phyloP scores from a whole-genome alignment of 805 yeast species.

The Vanderwaltozyma yarrowii region DNA sequence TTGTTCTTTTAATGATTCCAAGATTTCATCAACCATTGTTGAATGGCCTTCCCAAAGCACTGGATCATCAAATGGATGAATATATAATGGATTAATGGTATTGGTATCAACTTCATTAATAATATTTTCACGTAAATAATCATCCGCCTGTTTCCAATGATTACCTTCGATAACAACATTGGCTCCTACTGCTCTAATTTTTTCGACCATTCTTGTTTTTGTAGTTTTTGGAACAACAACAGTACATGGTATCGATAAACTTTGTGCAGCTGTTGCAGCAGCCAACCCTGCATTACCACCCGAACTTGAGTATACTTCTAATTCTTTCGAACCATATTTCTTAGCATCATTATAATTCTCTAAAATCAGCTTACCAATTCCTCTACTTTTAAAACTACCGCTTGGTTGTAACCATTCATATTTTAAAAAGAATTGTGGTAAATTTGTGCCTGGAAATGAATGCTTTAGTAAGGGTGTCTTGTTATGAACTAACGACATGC shows the following conservation, averaged over 20 bases:
- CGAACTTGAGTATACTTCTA: conserved; percentile 40
- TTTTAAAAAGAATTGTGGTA: conserved; percentile 34
- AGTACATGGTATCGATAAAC: conserved; percentile 33
- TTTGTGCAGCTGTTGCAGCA: conserved; percentile 38
- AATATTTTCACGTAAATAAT: conserved; percentile 28
- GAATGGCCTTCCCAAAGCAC: conserved; percentile 49
- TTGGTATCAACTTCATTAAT: conserved; percentile 15
- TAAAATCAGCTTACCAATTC: conserved; percentile 40
- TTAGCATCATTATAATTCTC: conserved; percentile 27
- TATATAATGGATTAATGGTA: conserved; percentile 33
- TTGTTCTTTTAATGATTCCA: conserved; percentile 16
- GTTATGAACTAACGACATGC: conserved; percentile 13
- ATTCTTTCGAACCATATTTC: conserved; percentile 17
- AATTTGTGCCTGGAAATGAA: conserved; percentile 8
- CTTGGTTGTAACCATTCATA: conserved; percentile 46
- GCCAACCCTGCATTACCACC: conserved; percentile 42
- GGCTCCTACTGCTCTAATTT: conserved; percentile 35
- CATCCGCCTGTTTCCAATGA: conserved; percentile 43
- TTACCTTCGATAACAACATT: conserved; percentile 37
- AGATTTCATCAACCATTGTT: conserved; percentile 36
- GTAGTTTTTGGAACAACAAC: conserved; percentile 52
- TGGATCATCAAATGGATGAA: conserved; percentile 46
- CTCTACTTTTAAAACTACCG: conserved; percentile 48
- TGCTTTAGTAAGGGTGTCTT: conserved; percentile 18
- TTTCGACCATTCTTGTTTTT: conserved; percentile 35